phyloP scores from a whole-genome alignment of 1,139 yeast genomes.

The Protomyces pachydermus region DNA sequence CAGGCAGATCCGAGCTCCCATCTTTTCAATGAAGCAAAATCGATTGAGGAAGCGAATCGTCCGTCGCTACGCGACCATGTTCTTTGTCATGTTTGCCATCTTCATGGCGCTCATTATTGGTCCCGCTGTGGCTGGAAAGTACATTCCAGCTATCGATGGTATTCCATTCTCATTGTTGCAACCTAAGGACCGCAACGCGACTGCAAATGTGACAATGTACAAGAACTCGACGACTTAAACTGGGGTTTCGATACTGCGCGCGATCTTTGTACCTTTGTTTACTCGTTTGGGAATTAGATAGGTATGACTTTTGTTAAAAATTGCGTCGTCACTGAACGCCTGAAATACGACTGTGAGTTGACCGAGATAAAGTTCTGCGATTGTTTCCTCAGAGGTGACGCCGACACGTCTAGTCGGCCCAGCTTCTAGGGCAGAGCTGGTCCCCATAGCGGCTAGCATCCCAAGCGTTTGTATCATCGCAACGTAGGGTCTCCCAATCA shows the following conservation, averaged over 20 bases:
- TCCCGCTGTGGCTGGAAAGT: conserved; percentile 66
- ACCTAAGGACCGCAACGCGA: conserved; percentile 24
- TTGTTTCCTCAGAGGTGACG: too few species aligned
- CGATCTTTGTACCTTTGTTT: background rate
- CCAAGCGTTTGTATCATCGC: too few species aligned
- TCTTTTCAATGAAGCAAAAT: conserved; percentile 93
- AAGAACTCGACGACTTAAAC: conserved; percentile 8
- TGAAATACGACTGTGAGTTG: too few species aligned
- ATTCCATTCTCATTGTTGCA: conserved; percentile 11
- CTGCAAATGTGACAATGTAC: conserved; percentile 17
- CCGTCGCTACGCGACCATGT: conserved; percentile 82
- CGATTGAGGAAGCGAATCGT: conserved; percentile 98
- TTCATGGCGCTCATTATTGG: conserved; percentile 79
- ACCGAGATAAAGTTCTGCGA: too few species aligned
- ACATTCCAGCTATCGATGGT: background rate
- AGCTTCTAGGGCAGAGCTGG: too few species aligned
- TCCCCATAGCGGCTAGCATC: too few species aligned
- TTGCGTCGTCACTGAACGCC: too few species aligned
- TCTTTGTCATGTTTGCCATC: conserved; percentile 61
- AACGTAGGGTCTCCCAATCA: too few species aligned
- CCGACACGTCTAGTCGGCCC: too few species aligned
- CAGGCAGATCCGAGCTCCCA: conserved; percentile 97
- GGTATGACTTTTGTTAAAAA: background rate
- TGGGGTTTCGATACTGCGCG: background rate
- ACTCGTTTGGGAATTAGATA: background rate